Evolutionary conservation across 495 filamentous ascomycete genomes (phyloP), one percentile per base, ranked within the genome.

Genomic region (Daldinia grandis): DNA sequence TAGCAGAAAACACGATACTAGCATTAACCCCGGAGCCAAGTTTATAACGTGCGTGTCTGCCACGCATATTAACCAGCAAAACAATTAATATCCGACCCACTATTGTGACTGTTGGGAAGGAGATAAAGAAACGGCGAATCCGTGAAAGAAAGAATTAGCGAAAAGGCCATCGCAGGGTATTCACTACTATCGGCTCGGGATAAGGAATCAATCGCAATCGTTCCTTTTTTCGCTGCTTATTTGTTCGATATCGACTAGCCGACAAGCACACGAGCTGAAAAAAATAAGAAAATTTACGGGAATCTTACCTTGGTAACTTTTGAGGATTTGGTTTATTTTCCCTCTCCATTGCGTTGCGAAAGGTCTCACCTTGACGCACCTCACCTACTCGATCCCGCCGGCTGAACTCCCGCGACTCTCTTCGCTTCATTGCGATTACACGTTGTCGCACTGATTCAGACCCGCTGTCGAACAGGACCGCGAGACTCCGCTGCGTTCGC

Each of bases 371-470:
- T 74, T 65, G 70, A 74, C 71, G 62, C 70, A 66, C 57, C 62
- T 59, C 62, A 54, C 33, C 63, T 61, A 60, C 65, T 59, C 30
- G 71, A 68, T 35, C 50, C 58, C 31, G 44, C 60, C 64, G 59
- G 55, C 65, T 59, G 42, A 69, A 58, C 62, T 64, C 24, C 54
- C 35, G 57, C 66, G 58, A 61, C 51, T 65, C 4, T 47, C 33
- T 56, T 72, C 68, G 66, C 62, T 68, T 63, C 62, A 60, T 63
- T 37, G 68, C 53, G 37, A 71, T 68, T 66, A 69, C 70, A 64
- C 54, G 33, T 62, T 61, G 75, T 77, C 63, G 69, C 73, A 77
- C 75, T 68, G 73, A 77, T 74, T 64, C 66, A 77, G 56, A 72
- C 68, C 49, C 73, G 64, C 59, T 66, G 73, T 75, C 58, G 58